Evolutionary conservation across 1,284 basidiomycete genomes (phyloP), one percentile per base, ranked within the genome.

Genomic region (Apiotrichum laibachii): DNA sequence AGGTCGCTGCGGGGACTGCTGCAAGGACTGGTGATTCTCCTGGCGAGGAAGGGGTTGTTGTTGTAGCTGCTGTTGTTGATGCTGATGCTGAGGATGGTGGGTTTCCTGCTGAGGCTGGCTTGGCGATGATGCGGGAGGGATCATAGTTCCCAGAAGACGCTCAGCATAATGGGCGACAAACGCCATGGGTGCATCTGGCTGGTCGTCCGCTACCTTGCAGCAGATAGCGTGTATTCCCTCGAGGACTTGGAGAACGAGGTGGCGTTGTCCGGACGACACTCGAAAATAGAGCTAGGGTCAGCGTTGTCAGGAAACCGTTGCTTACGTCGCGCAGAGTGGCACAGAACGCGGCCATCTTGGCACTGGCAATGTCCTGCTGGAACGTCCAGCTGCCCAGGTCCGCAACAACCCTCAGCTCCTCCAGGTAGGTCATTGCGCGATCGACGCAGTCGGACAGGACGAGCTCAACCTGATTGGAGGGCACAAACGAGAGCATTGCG

Each of bases 321-420:
- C 43, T 22, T 19, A 48, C 52, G 26, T 49, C 46, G n/a, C 50
- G 54, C 18, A 50, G 19, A 19, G 26, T 55, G 22, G 35, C 54
- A 18, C 37, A 48, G 26, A 50, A 49, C 8, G 46, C 19, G n/a
- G 54, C 54, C 26, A 40, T 46, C 31, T 55, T 55, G 22, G 47
- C 54, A 13, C 39, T 43, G 13, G 54, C 54, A 55, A 55, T 55
- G 40, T 55, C 54, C 46, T 55, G 54, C 47, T 55, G 54, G 39
- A 50, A 55, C 9, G 18, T 16, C 54, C 54, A 55, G 8, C 34
- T 49, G 31, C 54, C 54, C 10, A 50, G 22, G 39, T 50, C 47
- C 8, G 37, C 39, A 12, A 55, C 54, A 19, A 49, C 21, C 18
- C 44, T 19, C 35, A 55, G 19, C 26, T 40, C 22, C 13, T 49